These are phyloP conservation scores for Cyberlindnera euphorbiae DNA, from an alignment of 805 yeast species.

Conservation along the genomic window DNA sequence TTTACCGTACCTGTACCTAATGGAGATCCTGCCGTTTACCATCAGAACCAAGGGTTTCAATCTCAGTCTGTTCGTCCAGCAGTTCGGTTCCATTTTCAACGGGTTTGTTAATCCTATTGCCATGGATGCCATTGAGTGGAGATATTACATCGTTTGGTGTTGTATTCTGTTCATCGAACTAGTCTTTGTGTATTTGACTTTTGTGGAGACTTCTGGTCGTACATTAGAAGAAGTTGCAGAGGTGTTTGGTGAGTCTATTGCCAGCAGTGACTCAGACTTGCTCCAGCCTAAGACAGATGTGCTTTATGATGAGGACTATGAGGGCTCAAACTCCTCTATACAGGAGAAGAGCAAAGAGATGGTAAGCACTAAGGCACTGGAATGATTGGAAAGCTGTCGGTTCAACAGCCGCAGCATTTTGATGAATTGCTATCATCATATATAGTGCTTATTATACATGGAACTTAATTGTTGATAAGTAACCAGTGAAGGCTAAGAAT, in stretches of 20 bases:
- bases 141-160: slow-evolving; percentile 33
- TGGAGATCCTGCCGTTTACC: slow-evolving; percentile 36
- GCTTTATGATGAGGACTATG: slow-evolving; percentile 16
- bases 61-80: slow-evolving; percentile 22
- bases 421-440: too few species aligned
- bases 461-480: too few species aligned
- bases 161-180: slow-evolving; percentile 29
- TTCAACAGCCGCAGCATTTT: too few species aligned
- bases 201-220: slow-evolving; percentile 35
- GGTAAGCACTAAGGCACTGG: neutral
- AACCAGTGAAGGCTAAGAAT: too few species aligned
- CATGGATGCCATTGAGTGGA: slow-evolving; percentile 33
- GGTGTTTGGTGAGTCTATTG: slow-evolving; percentile 28
- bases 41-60: slow-evolving; percentile 29
- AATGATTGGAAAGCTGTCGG: too few species aligned
- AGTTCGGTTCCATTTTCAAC: slow-evolving; percentile 27
- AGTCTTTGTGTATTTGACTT: slow-evolving; percentile 28
- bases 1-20: slow-evolving; percentile 40
- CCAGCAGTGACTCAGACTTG: slow-evolving; percentile 12
- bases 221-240: slow-evolving; percentile 36
- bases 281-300: slow-evolving; percentile 15
- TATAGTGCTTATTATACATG: too few species aligned
- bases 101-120: slow-evolving; percentile 35
- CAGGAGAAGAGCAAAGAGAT: slow-evolving; percentile 13
- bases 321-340: slow-evolving; percentile 6